These are phyloP conservation scores for Trypanosomatidae sp. DNA, from an alignment of 208 protist genomes.

Conservation along the genomic window DNA sequence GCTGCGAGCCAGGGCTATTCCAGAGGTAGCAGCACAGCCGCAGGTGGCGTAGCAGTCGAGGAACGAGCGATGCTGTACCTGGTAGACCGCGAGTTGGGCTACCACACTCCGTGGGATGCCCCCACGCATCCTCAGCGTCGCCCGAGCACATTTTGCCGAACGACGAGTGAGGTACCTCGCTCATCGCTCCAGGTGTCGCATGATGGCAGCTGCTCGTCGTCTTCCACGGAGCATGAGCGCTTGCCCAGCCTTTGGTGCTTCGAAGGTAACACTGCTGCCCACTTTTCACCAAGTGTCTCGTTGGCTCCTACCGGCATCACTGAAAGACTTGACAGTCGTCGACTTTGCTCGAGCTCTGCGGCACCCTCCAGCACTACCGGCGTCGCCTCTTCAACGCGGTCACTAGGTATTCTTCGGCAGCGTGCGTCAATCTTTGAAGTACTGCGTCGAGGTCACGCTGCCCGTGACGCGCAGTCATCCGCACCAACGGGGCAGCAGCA, in stretches of 20 bases:
- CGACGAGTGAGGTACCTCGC: not conserved
- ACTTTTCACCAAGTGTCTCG: not conserved
- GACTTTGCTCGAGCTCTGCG: not conserved
- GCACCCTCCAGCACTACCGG: not conserved
- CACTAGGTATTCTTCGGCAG: slow-evolving; percentile 10
- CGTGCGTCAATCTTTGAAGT: slow-evolving; percentile 27
- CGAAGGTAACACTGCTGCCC: slow-evolving; percentile 6
- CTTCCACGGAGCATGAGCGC: not conserved
- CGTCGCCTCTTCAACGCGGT: not conserved
- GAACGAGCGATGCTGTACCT: slow-evolving; percentile 25
- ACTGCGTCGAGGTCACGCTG: slow-evolving; percentile 5
- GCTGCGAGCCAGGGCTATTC: not conserved
- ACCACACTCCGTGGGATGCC: not conserved
- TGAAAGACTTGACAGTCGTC: not conserved
- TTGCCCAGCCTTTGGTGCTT: slow-evolving; percentile 10
- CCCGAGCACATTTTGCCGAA: not conserved
- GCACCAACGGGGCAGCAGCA: not conserved
- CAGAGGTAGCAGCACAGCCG: not conserved
- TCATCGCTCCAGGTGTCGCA: not conserved
- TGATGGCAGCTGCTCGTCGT: not conserved
- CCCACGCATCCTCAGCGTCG: not conserved
- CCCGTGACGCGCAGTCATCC: not conserved
- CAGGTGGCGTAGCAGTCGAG: slow-evolving; percentile 8
- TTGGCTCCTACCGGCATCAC: not conserved
- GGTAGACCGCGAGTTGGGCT: slow-evolving; percentile 23